A percentile compares a stretch with the other conserved stretches of the same genome.
Conservation (phyloP, 129 eudicot species). For the Heracleum sosnowskyi region DNA sequence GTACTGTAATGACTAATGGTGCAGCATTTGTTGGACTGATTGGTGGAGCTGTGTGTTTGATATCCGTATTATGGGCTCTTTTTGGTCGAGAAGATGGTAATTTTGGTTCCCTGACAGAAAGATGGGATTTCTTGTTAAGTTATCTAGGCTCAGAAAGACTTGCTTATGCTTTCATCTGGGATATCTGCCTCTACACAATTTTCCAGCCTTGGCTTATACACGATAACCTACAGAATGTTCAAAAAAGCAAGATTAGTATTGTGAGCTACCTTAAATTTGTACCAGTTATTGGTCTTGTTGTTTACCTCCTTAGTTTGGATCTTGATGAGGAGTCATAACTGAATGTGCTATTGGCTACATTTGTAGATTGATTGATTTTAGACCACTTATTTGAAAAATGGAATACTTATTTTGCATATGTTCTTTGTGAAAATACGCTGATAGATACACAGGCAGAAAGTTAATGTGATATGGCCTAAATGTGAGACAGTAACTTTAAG, state of each 20-base stretch:
- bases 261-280: slow-evolving; percentile 58
- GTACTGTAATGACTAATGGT: slow-evolving; percentile 49
- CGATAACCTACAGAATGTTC: slow-evolving; percentile 65
- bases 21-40: slow-evolving; percentile 62
- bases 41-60: slow-evolving; percentile 53
- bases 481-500: neutral
- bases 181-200: slow-evolving; percentile 61
- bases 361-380: neutral
- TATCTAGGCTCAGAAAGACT: slow-evolving; percentile 80
- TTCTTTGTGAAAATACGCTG: neutral
- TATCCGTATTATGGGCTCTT: slow-evolving; percentile 71
- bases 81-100: slow-evolving; percentile 69
- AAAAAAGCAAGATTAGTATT: slow-evolving; percentile 30
- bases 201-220: slow-evolving; percentile 97
- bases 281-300: slow-evolving; percentile 66
- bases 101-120: slow-evolving; percentile 53
- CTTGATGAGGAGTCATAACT: slow-evolving; percentile 39
- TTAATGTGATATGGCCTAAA: neutral
- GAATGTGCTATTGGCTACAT: neutral
- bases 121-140: slow-evolving; percentile 56
- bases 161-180: slow-evolving; percentile 97
- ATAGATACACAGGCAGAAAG: neutral
- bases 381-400: neutral
- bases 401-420: neutral
- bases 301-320: slow-evolving; percentile 70